Evolutionary conservation across 1,139 yeast genomes (phyloP).

Genomic region (Meyerozyma elateridarum): DNA sequence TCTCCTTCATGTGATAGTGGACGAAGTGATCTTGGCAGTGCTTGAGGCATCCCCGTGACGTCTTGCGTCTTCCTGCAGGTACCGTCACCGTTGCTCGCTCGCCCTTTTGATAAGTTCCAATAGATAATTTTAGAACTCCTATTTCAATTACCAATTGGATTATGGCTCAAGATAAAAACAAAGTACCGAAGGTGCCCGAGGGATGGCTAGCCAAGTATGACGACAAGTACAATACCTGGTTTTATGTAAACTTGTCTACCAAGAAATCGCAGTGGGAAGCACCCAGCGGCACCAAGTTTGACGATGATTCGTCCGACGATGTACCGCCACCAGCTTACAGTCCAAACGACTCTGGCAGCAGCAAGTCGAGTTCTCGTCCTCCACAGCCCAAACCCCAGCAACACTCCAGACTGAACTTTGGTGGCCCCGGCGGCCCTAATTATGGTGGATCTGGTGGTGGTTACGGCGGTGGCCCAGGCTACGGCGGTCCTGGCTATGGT

Average conservation of each 20-base stretch:
- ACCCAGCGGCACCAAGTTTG: conserved; percentile 57
- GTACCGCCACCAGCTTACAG: conserved; percentile 35
- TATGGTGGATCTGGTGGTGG: conserved; percentile 6
- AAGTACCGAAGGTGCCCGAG: conserved; percentile 54
- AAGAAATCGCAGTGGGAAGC: conserved; percentile 89
- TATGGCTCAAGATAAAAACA: conserved; percentile 9
- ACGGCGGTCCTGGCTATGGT: conserved; percentile 10
- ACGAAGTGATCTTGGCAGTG: conserved; percentile 39
- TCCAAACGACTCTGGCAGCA: conserved; percentile 13
- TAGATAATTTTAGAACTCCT: too few relatives aligned
- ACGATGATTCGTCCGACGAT: conserved; percentile 16
- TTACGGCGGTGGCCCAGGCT: conserved; percentile 12
- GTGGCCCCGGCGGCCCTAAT: conserved; percentile 1
- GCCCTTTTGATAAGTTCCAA: conserved; percentile 1
- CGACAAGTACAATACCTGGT: conserved; percentile 71
- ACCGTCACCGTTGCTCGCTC: background rate
- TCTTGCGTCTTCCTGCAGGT: conserved; percentile 1
- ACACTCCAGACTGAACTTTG: conserved; percentile 10
- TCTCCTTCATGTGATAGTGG: conserved; percentile 54
- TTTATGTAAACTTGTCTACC: conserved; percentile 67
- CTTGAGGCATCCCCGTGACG: too few relatives aligned
- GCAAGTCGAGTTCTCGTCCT: too few relatives aligned
- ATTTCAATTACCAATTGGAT: too few relatives aligned
- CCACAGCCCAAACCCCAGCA: conserved; percentile 16
- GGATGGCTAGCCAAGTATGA: conserved; percentile 93